phyloP scores from a whole-genome alignment of 1,284 basidiomycete species.

The Volvariella surrecta region DNA sequence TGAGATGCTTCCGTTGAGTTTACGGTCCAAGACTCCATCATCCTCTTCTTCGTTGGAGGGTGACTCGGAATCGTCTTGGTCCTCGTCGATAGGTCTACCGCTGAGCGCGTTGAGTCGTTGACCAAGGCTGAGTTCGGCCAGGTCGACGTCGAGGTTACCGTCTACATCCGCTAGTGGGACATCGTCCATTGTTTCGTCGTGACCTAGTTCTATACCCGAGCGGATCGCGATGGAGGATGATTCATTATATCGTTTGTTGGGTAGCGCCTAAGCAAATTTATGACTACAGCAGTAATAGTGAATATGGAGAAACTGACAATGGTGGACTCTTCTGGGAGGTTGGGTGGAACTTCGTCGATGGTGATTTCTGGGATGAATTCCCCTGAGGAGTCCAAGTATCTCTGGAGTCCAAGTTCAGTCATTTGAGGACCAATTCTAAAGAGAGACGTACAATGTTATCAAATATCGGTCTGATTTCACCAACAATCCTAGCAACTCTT shows the following conservation, averaged over 20 bases:
- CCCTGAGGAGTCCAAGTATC: constrained; percentile 46
- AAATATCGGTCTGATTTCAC: constrained; percentile 64
- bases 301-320: constrained; percentile 14
- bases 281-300: constrained; percentile 6
- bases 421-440: constrained; percentile 3
- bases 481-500: constrained; percentile 52
- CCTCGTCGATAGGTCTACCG: constrained; percentile 28
- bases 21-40: constrained; percentile 10
- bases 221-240: constrained; percentile 47
- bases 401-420: constrained; percentile 22
- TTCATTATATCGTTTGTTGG: constrained; percentile 60
- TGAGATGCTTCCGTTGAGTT: constrained; percentile 10
- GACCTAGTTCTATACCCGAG: constrained; percentile 55
- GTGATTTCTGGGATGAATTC: constrained; percentile 49
- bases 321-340: not conserved
- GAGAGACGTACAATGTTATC: constrained; percentile 45
- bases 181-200: constrained; percentile 50
- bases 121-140: constrained; percentile 85
- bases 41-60: constrained; percentile 20
- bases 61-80: constrained; percentile 19
- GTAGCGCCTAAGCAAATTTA: constrained; percentile 17
- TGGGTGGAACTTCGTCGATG: constrained; percentile 32
- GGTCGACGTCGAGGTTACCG: constrained; percentile 71
- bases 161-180: constrained; percentile 42
- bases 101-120: constrained; percentile 75